phyloP scores from a whole-genome alignment of 352 stramenopile species.

The Globisporangium takayamanum region DNA sequence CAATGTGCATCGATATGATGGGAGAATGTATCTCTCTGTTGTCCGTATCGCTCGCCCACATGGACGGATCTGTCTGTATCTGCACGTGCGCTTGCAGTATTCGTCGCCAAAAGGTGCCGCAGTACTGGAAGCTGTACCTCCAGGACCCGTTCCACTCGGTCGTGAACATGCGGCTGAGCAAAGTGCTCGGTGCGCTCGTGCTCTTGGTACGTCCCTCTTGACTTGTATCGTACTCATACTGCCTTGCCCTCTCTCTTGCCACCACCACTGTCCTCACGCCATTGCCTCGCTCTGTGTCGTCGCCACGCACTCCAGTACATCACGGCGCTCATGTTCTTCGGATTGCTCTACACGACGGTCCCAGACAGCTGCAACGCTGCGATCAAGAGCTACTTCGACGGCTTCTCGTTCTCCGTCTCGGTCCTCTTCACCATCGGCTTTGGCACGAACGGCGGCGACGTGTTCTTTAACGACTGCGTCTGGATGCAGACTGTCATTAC shows the following conservation, averaged over 20 bases:
- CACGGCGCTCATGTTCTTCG: constrained; percentile 55
- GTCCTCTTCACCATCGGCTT: constrained; percentile 81
- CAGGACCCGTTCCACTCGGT: constrained; percentile 81
- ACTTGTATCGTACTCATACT: constrained; percentile 3
- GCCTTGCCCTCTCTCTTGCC: not conserved
- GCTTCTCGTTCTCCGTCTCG: constrained; percentile 78
- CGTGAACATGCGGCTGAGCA: constrained; percentile 76
- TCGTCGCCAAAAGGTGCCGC: constrained; percentile 60
- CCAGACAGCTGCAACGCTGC: constrained; percentile 55
- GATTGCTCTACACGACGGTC: constrained; percentile 68
- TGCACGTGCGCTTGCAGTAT: constrained; percentile 36
- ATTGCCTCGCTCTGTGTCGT: not conserved
- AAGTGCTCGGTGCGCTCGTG: constrained; percentile 47
- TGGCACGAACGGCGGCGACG: constrained; percentile 63
- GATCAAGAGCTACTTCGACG: constrained; percentile 63
- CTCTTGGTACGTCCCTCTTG: constrained; percentile 23
- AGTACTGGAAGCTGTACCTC: constrained; percentile 83
- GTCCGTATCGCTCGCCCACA: not conserved
- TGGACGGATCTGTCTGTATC: not conserved
- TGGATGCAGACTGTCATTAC: constrained; percentile 92
- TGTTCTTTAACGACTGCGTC: constrained; percentile 90
- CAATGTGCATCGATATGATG: not conserved
- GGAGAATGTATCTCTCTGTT: not conserved
- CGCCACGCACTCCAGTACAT: constrained; percentile 43
- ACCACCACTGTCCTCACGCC: not conserved